Evolutionary conservation across 148 eudicot species (phyloP).

Genomic region (Persicaria tinctoria): DNA sequence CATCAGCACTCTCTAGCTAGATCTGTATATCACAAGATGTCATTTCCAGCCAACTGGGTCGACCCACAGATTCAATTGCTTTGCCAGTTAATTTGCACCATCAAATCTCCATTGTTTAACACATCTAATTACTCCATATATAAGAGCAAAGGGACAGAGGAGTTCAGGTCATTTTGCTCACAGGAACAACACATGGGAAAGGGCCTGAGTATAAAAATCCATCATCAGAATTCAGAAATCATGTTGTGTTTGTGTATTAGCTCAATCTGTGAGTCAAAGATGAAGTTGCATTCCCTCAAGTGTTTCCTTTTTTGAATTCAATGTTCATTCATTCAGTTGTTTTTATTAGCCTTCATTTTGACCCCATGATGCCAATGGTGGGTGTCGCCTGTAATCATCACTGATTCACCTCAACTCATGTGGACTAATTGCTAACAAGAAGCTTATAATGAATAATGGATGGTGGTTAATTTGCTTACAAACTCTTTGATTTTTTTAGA

Average conservation of each 20-base stretch:
- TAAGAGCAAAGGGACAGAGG: neutral
- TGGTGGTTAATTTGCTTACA: no score
- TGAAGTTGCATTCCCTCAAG: neutral
- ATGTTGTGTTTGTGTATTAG: neutral
- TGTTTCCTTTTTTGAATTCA: neutral
- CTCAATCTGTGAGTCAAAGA: neutral
- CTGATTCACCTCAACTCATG: neutral
- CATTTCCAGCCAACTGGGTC: neutral
- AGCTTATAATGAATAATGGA: no score
- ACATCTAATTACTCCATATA: no score
- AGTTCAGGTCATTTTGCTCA: neutral
- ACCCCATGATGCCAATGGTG: slow-evolving; percentile 6
- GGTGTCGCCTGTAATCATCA: slow-evolving; percentile 10
- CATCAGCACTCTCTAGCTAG: neutral
- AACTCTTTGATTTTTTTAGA: no score
- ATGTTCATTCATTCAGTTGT: neutral
- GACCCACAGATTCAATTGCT: slow-evolving; percentile 10
- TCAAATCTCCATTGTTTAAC: no score
- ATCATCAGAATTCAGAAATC: neutral
- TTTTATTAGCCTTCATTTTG: neutral
- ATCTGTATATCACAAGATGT: neutral
- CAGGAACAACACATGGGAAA: neutral
- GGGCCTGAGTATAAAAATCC: neutral
- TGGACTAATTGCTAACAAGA: no score
- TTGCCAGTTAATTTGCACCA: neutral